Conservation (phyloP, 371 early-diverging fungal species). For the Syncephalastrum monosporum region DNA sequence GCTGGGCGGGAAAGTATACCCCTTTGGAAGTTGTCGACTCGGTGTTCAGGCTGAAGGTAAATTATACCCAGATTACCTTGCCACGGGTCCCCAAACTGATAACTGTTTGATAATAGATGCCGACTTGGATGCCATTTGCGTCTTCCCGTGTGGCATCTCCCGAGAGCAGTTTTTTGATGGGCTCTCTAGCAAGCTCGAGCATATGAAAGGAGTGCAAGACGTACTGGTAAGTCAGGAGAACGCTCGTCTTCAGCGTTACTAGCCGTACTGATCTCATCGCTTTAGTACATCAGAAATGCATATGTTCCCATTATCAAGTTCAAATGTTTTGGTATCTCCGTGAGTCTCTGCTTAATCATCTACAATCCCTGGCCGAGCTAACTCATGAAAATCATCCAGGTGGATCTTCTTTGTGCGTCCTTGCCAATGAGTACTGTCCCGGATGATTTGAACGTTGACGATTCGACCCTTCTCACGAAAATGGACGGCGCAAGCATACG, state of each 20-base stretch:
- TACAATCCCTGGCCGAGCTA: neutral
- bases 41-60: slow-evolving; percentile 94
- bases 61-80: neutral
- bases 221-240: neutral
- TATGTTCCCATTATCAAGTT: slow-evolving; percentile 99
- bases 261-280: too few species aligned
- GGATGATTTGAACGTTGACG: slow-evolving; percentile 82
- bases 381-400: neutral
- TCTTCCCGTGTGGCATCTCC: slow-evolving; percentile 88
- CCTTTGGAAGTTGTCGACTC: slow-evolving; percentile 98
- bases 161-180: slow-evolving; percentile 92
- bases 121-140: slow-evolving; percentile 99
- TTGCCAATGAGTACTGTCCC: slow-evolving; percentile 74
- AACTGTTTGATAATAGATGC: slow-evolving; percentile 55
- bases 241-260: neutral
- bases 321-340: slow-evolving; percentile 83
- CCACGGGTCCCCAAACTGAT: neutral
- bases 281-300: slow-evolving; percentile 83
- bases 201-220: slow-evolving; percentile 36
- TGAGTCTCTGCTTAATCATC: slow-evolving; percentile 28
- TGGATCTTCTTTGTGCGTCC: neutral
- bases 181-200: slow-evolving; percentile 82
- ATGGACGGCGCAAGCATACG: slow-evolving; percentile 94
- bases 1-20: slow-evolving; percentile 95
- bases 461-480: slow-evolving; percentile 82